These are phyloP conservation scores for Tricholoma sp. DNA, from an alignment of 768 basidiomycete genomes.

Conservation along the genomic window DNA sequence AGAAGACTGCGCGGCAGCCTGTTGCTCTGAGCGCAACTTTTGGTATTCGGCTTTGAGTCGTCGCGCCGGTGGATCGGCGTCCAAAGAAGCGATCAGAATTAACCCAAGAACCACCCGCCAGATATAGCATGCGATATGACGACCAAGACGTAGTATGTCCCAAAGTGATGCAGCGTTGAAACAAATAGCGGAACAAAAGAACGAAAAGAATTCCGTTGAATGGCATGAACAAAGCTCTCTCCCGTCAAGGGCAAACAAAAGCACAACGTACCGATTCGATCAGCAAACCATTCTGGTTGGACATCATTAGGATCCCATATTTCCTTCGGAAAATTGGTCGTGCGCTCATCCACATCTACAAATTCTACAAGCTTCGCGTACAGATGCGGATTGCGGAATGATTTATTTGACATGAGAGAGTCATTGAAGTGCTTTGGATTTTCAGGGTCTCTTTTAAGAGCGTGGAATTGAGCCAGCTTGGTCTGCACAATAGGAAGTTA, in stretches of 20 bases:
- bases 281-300: slow-evolving; percentile 67
- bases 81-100: not conserved
- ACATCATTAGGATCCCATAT: slow-evolving; percentile 73
- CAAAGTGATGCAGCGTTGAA: not conserved
- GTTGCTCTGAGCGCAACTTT: slow-evolving; percentile 60
- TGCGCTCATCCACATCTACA: slow-evolving; percentile 82
- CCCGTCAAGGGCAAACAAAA: not conserved
- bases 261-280: slow-evolving; percentile 63
- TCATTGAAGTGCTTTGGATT: slow-evolving; percentile 92
- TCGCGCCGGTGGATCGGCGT: slow-evolving; percentile 6
- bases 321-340: slow-evolving; percentile 71
- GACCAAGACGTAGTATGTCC: not conserved
- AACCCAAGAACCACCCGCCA: not conserved
- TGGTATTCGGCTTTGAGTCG: slow-evolving; percentile 52
- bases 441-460: slow-evolving; percentile 55
- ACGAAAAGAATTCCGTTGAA: not conserved
- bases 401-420: slow-evolving; percentile 85
- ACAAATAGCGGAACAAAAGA: not conserved
- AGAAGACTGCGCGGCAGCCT: slow-evolving; percentile 42
- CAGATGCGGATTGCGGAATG: slow-evolving; percentile 96
- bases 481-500: slow-evolving; percentile 38
- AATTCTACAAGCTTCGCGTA: slow-evolving; percentile 95
- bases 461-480: slow-evolving; percentile 76
- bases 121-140: not conserved
- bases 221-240: slow-evolving; percentile 21